Percentiles rank a stretch among this genome's conserved stretches.
These are phyloP conservation scores for Cladorrhinum sp. DNA, from an alignment of 2,329 filamentous ascomycete genomes.

Conservation along the genomic window DNA sequence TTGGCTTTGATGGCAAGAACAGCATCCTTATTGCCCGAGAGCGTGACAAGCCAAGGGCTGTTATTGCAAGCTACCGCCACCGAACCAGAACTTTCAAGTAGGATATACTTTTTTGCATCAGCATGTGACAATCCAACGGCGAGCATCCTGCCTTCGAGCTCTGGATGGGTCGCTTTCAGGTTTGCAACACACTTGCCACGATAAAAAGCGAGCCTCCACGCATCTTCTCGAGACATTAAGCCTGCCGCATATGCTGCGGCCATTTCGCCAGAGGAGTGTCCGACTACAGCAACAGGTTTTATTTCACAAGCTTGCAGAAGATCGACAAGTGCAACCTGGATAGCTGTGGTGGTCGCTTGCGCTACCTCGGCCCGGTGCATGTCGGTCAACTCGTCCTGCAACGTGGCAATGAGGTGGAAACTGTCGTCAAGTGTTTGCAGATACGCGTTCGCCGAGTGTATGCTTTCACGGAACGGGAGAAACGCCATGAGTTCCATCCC, in stretches of 20 bases:
- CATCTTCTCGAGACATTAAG: slow-evolving; percentile 34
- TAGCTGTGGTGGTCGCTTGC: slow-evolving; percentile 37
- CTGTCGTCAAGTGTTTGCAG: not conserved
- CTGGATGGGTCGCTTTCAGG: slow-evolving; percentile 29
- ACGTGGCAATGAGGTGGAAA: not conserved
- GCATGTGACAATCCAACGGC: slow-evolving; percentile 21
- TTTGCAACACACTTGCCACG: slow-evolving; percentile 35
- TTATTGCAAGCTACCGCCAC: slow-evolving; percentile 29
- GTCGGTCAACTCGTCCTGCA: not conserved
- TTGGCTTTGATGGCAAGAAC: slow-evolving; percentile 45
- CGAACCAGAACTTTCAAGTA: slow-evolving; percentile 10
- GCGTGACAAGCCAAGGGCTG: slow-evolving; percentile 26
- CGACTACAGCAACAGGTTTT: slow-evolving; percentile 35
- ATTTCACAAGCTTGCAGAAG: slow-evolving; percentile 35
- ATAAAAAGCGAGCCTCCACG: slow-evolving; percentile 39
- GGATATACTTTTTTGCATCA: slow-evolving; percentile 12
- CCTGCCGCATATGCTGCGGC: slow-evolving; percentile 44
- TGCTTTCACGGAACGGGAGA: slow-evolving; percentile 16
- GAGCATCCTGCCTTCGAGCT: slow-evolving; percentile 30
- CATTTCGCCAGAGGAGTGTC: slow-evolving; percentile 45
- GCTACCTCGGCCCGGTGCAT: slow-evolving; percentile 24
- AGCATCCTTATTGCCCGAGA: slow-evolving; percentile 30
- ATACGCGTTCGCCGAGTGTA: slow-evolving; percentile 4
- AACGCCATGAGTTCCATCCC: slow-evolving; percentile 29
- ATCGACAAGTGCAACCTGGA: slow-evolving; percentile 43